Conservation (phyloP, 345 rosid species). For the Arabis hirsuta region DNA sequence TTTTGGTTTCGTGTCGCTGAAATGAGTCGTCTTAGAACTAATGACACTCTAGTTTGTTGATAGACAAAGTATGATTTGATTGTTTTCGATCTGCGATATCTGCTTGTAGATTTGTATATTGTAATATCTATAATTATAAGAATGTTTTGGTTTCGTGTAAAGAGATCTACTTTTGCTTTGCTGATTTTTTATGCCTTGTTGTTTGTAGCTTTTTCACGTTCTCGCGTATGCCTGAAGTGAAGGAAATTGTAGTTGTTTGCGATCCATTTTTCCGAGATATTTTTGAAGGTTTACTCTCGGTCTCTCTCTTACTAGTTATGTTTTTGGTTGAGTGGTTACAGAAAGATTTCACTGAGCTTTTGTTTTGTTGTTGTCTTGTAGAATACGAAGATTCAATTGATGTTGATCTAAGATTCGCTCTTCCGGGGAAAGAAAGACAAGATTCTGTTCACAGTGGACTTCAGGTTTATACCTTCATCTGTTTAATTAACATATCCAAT, state of each 20-base stretch:
- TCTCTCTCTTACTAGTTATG: conserved; percentile 9
- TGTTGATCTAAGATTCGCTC: conserved; percentile 71
- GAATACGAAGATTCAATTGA: conserved; percentile 57
- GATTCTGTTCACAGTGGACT: conserved; percentile 90
- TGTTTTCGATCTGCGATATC: background rate
- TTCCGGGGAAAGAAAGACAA: conserved; percentile 97
- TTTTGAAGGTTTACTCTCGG: conserved; percentile 70
- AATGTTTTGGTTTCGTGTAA: background rate
- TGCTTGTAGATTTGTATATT: background rate
- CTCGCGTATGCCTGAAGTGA: conserved; percentile 75
- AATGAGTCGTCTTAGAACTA: background rate
- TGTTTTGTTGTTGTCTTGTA: conserved; percentile 39
- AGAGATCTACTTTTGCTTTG: background rate
- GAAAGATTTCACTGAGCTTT: conserved; percentile 18
- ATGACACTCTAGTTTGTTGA: background rate
- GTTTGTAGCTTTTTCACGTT: conserved; percentile 76
- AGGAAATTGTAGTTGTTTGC: conserved; percentile 94
- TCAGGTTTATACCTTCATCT: conserved; percentile 57
- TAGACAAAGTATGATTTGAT: background rate
- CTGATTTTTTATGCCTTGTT: background rate
- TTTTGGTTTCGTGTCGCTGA: background rate
- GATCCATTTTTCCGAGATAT: conserved; percentile 89
- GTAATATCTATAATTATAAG: background rate
- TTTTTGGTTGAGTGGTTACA: conserved; percentile 8
- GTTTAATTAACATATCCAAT: too few species aligned